phyloP scores from a whole-genome alignment of 2,329 filamentous ascomycete species.

The Aspergillus candidus region DNA sequence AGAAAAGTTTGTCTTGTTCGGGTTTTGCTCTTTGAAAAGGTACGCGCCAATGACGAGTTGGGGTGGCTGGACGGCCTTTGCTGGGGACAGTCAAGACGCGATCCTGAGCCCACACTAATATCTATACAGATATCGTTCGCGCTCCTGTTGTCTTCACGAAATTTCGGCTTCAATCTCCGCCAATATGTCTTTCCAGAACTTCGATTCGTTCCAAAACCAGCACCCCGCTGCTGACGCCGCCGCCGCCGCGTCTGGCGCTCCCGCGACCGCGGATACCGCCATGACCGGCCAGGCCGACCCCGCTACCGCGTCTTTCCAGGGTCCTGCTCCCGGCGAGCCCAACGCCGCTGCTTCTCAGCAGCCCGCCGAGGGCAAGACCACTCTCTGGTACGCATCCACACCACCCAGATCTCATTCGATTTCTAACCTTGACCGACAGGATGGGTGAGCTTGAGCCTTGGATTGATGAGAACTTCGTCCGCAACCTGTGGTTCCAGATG shows the following conservation, averaged over 20 bases:
- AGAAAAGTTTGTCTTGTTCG: conserved; percentile 21
- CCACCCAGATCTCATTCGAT: conserved; percentile 2
- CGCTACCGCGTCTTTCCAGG: conserved; percentile 46
- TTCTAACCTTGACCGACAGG: conserved; percentile 48
- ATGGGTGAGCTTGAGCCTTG: conserved; percentile 99
- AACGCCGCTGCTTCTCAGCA: conserved; percentile 42
- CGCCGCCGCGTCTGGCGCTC: conserved; percentile 41
- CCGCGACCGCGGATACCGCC: conserved; percentile 47
- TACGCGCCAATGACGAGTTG: conserved; percentile 6
- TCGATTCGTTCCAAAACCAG: conserved; percentile 58
- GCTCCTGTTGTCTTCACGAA: conserved; percentile 14
- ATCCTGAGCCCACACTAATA: too few species aligned
- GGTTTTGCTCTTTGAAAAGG: conserved; percentile 19
- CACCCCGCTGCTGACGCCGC: conserved; percentile 51
- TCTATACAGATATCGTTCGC: conserved; percentile 11
- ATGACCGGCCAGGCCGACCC: conserved; percentile 55
- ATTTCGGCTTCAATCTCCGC: conserved; percentile 12
- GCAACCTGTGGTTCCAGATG: conserved; percentile 88
- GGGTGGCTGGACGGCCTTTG: too few species aligned
- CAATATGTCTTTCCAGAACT: conserved; percentile 62
- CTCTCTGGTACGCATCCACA: conserved; percentile 45
- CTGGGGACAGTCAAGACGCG: too few species aligned
- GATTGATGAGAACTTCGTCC: conserved; percentile 99
- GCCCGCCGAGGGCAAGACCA: conserved; percentile 51
- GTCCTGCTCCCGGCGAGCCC: conserved; percentile 40